phyloP scores from a whole-genome alignment of 345 rosid genomes.

The Syzygium grande region DNA sequence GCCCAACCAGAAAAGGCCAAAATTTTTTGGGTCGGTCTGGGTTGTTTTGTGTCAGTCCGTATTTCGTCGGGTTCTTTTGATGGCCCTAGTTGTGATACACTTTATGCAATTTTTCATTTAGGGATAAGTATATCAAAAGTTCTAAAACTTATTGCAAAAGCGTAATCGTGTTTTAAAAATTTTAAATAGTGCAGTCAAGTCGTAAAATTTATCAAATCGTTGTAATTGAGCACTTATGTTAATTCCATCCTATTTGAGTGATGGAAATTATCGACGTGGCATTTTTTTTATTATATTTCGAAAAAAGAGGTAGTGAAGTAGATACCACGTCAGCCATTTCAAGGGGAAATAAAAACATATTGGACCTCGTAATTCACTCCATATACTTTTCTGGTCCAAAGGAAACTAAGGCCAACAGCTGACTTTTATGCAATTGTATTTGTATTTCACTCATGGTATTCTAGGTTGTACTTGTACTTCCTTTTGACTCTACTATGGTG shows the following conservation, averaged over 20 bases:
- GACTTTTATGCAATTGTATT: neutral
- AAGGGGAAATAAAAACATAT: neutral
- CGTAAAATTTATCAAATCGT: neutral
- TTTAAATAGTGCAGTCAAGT: neutral
- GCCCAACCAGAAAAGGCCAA: too few species aligned
- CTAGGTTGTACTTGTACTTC: too few species aligned
- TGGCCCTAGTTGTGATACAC: too few species aligned
- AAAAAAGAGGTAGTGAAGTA: too few species aligned
- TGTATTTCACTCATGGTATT: neutral
- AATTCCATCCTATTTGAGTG: accelerated
- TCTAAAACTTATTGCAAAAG: accelerated
- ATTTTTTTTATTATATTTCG: accelerated
- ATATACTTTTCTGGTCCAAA: neutral
- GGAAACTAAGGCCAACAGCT: neutral
- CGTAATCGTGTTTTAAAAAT: neutral
- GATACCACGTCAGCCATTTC: too few species aligned
- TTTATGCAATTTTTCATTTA: too few species aligned
- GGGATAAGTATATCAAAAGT: neutral
- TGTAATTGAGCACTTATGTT: accelerated
- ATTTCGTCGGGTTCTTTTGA: too few species aligned
- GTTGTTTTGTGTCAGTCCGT: too few species aligned
- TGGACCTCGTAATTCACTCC: neutral
- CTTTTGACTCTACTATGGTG: too few species aligned
- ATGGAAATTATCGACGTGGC: neutral
- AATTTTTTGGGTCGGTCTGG: too few species aligned